These are phyloP conservation scores for Venturia carpophila DNA, from an alignment of 2,329 filamentous ascomycete genomes.

Conservation along the genomic window DNA sequence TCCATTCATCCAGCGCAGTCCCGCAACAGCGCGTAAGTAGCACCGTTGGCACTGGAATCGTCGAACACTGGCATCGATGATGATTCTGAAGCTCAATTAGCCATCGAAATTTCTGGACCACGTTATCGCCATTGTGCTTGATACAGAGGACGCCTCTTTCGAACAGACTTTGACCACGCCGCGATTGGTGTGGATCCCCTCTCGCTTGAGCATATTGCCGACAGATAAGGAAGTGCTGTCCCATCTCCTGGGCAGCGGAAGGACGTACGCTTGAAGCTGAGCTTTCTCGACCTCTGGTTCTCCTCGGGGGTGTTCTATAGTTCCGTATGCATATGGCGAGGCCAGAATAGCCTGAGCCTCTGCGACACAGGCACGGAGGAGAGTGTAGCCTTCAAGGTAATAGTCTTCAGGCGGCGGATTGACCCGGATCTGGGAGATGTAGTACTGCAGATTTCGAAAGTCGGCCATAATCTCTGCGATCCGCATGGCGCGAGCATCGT, in stretches of 20 bases:
- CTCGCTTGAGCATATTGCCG: background rate
- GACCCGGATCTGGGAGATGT: constrained; percentile 48
- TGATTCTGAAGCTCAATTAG: constrained; percentile 37
- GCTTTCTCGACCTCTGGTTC: constrained; percentile 48
- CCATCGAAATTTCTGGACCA: background rate
- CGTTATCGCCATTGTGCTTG: background rate
- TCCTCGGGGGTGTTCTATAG: constrained; percentile 28
- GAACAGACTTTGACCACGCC: background rate
- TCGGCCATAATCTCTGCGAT: constrained; percentile 57
- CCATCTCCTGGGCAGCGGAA: background rate
- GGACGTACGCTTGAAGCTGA: constrained; percentile 46
- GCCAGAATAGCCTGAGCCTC: constrained; percentile 49
- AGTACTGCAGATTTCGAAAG: constrained; percentile 53
- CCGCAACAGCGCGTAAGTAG: constrained; percentile 51
- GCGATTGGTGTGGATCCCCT: background rate
- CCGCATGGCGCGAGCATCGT: constrained; percentile 55
- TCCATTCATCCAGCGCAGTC: constrained; percentile 50
- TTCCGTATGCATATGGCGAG: constrained; percentile 43
- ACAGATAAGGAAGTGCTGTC: background rate
- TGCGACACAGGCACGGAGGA: constrained; percentile 48
- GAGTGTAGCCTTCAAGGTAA: constrained; percentile 50
- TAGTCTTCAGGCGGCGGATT: constrained; percentile 47
- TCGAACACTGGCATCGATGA: constrained; percentile 51
- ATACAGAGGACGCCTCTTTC: background rate
- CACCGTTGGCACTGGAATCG: constrained; percentile 55